Evolutionary conservation across 108 stramenopile genomes (phyloP).

Genomic region (Nitzschia sp.): DNA sequence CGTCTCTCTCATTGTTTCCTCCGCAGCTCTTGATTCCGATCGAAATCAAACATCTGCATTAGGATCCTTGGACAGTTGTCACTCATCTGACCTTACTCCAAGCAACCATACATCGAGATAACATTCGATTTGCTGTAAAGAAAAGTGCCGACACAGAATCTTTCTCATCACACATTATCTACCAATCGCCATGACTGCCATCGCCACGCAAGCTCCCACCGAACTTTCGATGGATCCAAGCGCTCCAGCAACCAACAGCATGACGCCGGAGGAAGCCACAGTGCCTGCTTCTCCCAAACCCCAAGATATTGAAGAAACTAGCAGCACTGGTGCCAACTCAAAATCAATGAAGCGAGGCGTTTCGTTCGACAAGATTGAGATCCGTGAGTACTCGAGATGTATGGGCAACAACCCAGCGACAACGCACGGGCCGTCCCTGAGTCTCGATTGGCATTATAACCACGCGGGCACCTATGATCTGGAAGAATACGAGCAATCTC

Average conservation of each 20-base stretch:
- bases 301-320: neutral
- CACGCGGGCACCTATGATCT: neutral
- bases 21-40: too few species aligned
- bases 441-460: slow-evolving; percentile 28
- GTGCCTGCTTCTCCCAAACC: neutral
- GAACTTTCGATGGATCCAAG: neutral
- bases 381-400: slow-evolving; percentile 23
- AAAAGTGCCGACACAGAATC: too few species aligned
- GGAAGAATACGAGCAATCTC: neutral
- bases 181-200: too few species aligned
- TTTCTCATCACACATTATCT: too few species aligned
- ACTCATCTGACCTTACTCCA: too few species aligned
- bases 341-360: slow-evolving; percentile 4
- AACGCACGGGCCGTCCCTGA: slow-evolving; percentile 19
- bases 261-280: neutral
- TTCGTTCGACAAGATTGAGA: slow-evolving; percentile 8
- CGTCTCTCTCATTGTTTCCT: too few species aligned
- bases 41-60: too few species aligned
- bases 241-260: neutral
- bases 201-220: neutral
- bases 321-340: neutral
- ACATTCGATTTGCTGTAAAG: too few species aligned
- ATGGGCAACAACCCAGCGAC: slow-evolving; percentile 18
- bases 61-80: too few species aligned
- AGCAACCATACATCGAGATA: too few species aligned